A percentile compares a stretch with the other conserved stretches of the same genome.
These are phyloP conservation scores for Adansonia digitata DNA, from an alignment of 345 rosid genomes.

Conservation along the genomic window DNA sequence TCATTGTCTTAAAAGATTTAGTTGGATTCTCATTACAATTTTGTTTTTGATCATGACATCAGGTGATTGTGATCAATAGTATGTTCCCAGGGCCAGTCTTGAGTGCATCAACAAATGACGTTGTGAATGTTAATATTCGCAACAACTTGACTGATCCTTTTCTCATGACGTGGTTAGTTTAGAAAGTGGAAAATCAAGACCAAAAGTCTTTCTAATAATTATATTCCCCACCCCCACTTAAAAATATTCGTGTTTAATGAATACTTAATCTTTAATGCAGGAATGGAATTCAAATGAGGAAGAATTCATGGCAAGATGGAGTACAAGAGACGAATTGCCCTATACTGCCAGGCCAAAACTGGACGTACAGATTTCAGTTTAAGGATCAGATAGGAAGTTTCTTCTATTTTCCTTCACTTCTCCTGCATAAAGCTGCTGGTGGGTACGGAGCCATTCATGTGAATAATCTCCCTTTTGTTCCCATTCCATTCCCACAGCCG, in stretches of 20 bases:
- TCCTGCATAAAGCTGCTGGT: slow-evolving; percentile 33
- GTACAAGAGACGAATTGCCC: slow-evolving; percentile 39
- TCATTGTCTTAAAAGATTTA: not conserved
- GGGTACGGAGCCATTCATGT: slow-evolving; percentile 30
- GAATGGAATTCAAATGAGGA: slow-evolving; percentile 37
- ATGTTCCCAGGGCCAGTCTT: slow-evolving; percentile 32
- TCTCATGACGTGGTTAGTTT: slow-evolving; percentile 31
- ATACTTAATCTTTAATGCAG: not conserved
- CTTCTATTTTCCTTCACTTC: slow-evolving; percentile 35
- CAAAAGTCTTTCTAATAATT: not conserved
- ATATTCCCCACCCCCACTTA: not conserved
- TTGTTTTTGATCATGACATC: not conserved
- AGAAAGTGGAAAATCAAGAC: not conserved
- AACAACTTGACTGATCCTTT: slow-evolving; percentile 29
- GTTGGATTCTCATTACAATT: not conserved
- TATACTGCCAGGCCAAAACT: slow-evolving; percentile 21
- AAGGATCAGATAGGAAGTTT: slow-evolving; percentile 44
- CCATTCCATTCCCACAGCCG: not conserved
- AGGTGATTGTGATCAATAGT: slow-evolving; percentile 17
- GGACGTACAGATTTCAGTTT: slow-evolving; percentile 28
- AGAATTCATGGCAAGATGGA: slow-evolving; percentile 44
- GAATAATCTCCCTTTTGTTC: slow-evolving; percentile 8
- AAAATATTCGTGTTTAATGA: not conserved
- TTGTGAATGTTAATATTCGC: slow-evolving; percentile 18
- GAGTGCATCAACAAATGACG: slow-evolving; percentile 33